Base-by-base conservation (phyloP, 2,329 filamentous ascomycete species). In the Fusarium penzigii region DNA sequence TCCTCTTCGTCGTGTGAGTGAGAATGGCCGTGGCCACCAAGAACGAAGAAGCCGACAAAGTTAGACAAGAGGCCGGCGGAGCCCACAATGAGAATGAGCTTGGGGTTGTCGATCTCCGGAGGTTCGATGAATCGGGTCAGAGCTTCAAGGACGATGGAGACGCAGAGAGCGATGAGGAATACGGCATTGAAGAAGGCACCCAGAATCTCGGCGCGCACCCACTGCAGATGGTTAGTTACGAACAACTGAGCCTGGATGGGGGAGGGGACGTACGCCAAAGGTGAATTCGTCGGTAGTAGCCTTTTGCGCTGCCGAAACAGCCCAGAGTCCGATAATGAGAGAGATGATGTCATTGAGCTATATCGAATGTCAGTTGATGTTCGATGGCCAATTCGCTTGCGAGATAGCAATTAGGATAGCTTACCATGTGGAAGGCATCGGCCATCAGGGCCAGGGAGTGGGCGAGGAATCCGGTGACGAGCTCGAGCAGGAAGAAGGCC, bases 281-380 rank as follows among this genome's bases (percentile, higher is more conserved):
- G 94, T 97, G 70, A 94, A 99, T 72, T 88, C 90, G 66, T 96
- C 92, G 9, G 92, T 95, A 0, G 87, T 89, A 60, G 87, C 89
- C 66, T 89, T 86, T 70, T 89, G 89, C 25, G 92, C 90, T 46
- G 95, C 89, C 57, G 88, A 90, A 49, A 99, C 94, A 48, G 94
- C 94, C 93, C 94, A 99, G 40, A 97, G 75, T 59, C 94, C 94
- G 56, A 99, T 93, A 51, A 87, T 82, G 13, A 99, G 78, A 1
- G 94, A 97, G 55, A 99, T 87, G 64, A 99, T 94, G 83, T 99
- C 94, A 78, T 99, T 99, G 56, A 99, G 80, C 89, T 92, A 55
- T 32, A 38, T 25, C 17, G 17, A 47, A 40, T 44, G 59, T 61
- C 43, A 64, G 20, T 25, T 25, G 20, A 25, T 25, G 20, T 25